Evolutionary conservation across 495 filamentous ascomycete genomes (phyloP).

Genomic region (Hapsidospora chrysogenum): DNA sequence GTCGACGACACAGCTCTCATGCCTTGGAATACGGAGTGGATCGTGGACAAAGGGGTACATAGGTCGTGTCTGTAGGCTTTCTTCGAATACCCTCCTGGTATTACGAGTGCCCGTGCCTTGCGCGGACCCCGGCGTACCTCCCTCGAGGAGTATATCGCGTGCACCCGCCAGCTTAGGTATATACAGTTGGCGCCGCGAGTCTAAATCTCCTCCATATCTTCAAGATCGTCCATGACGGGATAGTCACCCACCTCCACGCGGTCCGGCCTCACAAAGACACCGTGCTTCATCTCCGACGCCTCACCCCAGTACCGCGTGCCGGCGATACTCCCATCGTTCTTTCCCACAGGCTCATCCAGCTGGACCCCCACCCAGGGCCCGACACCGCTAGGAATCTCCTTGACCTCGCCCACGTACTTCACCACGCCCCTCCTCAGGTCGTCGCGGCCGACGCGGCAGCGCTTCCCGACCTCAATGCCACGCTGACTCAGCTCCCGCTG

Average conservation of each 20-base stretch:
- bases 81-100: too few species aligned
- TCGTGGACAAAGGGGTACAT: too few species aligned
- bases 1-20: too few species aligned
- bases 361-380: conserved; percentile 76
- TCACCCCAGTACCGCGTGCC: conserved; percentile 61
- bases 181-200: too few species aligned
- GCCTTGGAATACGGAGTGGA: too few species aligned
- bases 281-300: conserved; percentile 45
- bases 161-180: too few species aligned
- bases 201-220: conserved; percentile 78
- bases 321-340: conserved; percentile 77
- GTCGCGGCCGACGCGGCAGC: conserved; percentile 44
- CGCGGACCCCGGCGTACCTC: too few species aligned
- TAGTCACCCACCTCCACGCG: conserved; percentile 81
- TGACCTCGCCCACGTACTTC: conserved; percentile 66
- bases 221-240: conserved; percentile 54
- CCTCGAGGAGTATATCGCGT: too few species aligned
- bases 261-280: conserved; percentile 81
- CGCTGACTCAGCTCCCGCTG: conserved; percentile 46
- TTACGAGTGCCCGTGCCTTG: too few species aligned
- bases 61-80: too few species aligned
- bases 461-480: conserved; percentile 45
- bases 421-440: conserved; percentile 70
- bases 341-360: conserved; percentile 75
- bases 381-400: conserved; percentile 53